Evolutionary conservation across 2,329 filamentous ascomycete genomes (phyloP), one percentile per base, ranked within the genome.

Genomic region (Phyllosticta citrichinensis): DNA sequence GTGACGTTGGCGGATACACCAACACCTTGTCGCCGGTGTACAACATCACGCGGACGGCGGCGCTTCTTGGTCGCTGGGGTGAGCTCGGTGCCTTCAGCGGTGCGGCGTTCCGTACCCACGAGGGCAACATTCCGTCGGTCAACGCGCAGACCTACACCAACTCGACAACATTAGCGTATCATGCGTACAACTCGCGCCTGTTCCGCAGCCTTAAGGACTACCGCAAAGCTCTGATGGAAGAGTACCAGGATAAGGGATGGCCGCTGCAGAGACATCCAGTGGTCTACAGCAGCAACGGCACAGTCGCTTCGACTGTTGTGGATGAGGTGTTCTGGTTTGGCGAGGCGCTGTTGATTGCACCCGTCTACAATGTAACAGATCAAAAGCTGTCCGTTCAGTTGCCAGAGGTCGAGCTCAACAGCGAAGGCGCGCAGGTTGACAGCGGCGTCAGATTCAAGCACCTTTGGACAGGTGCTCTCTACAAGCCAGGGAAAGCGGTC

Each of bases 131-230:
- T 2, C 72, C 72, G 1, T 57, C 66, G 14, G 67, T 74, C 27
- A 74, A 74, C 55, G 67, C 71, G 0, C 72, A 74, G 55, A 72
- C 73, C 66, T 74, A 74, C 64, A 68, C 66, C 60, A 74, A 74
- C 58, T 62, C 64, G 2, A 67, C 69, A 0, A 62, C 71, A 0
- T 73, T 73, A 58, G 64, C 65, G 1, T 75, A 72, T 62, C 70
- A 70, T 57, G 68, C 69, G 1, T 73, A 75, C 65, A 74, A 73
- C 35, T 68, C 71, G 0, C 67, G 72, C 14, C 64, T 75, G 64
- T 74, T 71, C 64, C 65, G 66, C n/a, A 70, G 69, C 17, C 65
- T 74, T 20, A 69, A 64, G 1, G 64, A 67, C 9, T 74, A 74
- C 62, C 65, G 71, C 51, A 68, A 70, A 5, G 57, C 64, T 12